Percentiles rank a stretch among this genome's conserved stretches.
phyloP scores from a whole-genome alignment of 192 early-diverging fungal species.

The Backusella westeae region DNA sequence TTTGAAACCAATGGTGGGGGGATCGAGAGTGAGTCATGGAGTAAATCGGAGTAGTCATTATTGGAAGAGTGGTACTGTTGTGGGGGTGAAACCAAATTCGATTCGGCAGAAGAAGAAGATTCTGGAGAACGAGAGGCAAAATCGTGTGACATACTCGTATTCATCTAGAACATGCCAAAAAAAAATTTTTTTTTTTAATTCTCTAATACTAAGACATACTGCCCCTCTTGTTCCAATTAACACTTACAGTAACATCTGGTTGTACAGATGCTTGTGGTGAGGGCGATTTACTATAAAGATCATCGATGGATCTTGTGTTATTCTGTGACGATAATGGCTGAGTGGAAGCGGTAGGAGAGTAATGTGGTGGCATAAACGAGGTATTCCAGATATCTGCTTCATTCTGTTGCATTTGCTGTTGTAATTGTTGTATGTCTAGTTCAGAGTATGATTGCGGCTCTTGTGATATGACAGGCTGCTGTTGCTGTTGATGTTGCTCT shows the following conservation, averaged over 20 bases:
- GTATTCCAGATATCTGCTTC: neutral
- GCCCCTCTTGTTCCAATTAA: neutral
- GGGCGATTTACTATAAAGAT: neutral
- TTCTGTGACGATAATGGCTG: neutral
- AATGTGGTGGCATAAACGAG: neutral
- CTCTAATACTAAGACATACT: no score
- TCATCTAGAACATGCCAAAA: neutral
- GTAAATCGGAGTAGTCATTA: neutral
- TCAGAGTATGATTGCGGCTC: neutral
- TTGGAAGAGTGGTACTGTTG: conserved; percentile 5
- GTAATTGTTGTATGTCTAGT: neutral
- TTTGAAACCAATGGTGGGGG: conserved; percentile 5
- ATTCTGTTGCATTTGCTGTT: neutral
- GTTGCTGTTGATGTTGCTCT: neutral
- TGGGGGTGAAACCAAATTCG: conserved; percentile 16
- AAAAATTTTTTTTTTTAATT: neutral
- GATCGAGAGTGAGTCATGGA: neutral
- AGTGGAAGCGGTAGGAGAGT: neutral
- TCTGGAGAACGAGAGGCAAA: conserved; percentile 12
- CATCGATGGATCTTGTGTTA: neutral
- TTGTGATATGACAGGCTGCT: neutral
- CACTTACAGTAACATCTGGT: neutral
- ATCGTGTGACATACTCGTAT: neutral
- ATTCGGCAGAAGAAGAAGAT: conserved; percentile 14
- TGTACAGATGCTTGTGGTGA: neutral